Base-by-base conservation (phyloP, 768 basidiomycete species). In the Xerocomus potaroensis region DNA sequence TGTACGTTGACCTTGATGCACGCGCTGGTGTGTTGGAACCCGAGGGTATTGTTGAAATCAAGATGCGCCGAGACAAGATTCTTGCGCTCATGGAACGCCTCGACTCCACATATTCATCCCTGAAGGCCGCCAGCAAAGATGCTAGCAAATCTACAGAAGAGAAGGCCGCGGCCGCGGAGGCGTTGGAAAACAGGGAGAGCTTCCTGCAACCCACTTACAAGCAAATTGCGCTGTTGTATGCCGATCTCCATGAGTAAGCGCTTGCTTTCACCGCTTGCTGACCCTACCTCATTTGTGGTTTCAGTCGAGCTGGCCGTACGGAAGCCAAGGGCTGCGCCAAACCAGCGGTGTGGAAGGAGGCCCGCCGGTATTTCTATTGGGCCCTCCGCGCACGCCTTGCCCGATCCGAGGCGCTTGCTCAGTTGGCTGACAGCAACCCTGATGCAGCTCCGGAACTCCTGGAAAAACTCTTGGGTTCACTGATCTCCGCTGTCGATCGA, bases 41-140 rank as follows among this genome's bases (percentile, higher is more conserved):
- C 2, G 96, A 98, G 70, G 96, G 96, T 67, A 81, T 98, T 61
- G 78, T 98, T 47, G 96, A 98, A 69, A 95, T 96, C 74, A 95
- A 94, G 78, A 82, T 98, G 82, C 87, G 96, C 52, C 85, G 91
- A 36, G 93, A 95, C 65, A 97, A 95, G 75, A 79, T 98, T 35
- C 68, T 91, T 49, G 70, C 73, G 6, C 72, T 95, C 51, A 98
- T 99, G 96, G 93, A 92, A 57, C 84, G 96, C 47, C 77, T 98
- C 41, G 96, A 99, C 65, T 61, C 80, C 0, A 79, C 79, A 16
- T 98, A 95, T 60, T 84, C 87, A 11, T 66, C 76, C 12, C 74
- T 94, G 54, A 95, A 95, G 71, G 77, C 73, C 30, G 84, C 82
- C 38, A 90, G 84, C 69, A 84, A 84, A 57, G 87, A 96, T 64